Base-by-base conservation (phyloP, 2,329 filamentous ascomycete genomes). In the Aureobasidium sp. region DNA sequence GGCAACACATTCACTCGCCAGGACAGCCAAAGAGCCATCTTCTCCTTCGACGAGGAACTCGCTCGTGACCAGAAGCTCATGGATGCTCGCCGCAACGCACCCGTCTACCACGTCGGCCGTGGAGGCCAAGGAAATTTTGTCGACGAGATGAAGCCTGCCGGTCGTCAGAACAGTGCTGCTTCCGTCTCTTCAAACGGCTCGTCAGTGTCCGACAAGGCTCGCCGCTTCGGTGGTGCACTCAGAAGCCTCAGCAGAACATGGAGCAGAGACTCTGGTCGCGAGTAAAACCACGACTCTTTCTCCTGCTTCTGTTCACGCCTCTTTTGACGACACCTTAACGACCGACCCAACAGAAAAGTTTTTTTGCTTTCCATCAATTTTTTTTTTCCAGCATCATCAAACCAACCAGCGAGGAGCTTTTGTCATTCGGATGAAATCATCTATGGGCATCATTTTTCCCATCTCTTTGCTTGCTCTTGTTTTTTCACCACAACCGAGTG, bases 31-130 rank as follows among this genome's bases (percentile, higher is more conserved):
- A 74, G 79, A 35, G 74, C 78, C 62, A 82, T 84, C 65, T 84
- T 84, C 74, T 78, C 76, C 67, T 87, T 87, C 69, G 81, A 85
- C 66, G 81, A 84, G 70, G 81, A 84, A 62, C 74, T 84, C 48
- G 74, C 79, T 60, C 75, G 75, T 55, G 76, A 81, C 56, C 70
- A 79, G 57, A 73, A 75, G 54, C 71, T 79, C 52, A 74, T 76
- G 63, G 71, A 74, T 58, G 70, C 75, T 61, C 71, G 76, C 41
- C 54, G 50, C 38, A 57, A 58, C 22, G 79, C 80, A 2, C 81
- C 81, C 16, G 75, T 84, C 57, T 84, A 82, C 72, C 79, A 82
- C 64, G 77, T 83, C 58, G 81, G 81, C 38, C 74, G 81, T 39
- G 81, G 80, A 17, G 81, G 81, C 35, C 77, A 76, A 11, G 81